A percentile compares a stretch with the other conserved stretches of the same genome.
Conservation (phyloP, 2,329 filamentous ascomycete genomes). For the Bipolaris cookei region DNA sequence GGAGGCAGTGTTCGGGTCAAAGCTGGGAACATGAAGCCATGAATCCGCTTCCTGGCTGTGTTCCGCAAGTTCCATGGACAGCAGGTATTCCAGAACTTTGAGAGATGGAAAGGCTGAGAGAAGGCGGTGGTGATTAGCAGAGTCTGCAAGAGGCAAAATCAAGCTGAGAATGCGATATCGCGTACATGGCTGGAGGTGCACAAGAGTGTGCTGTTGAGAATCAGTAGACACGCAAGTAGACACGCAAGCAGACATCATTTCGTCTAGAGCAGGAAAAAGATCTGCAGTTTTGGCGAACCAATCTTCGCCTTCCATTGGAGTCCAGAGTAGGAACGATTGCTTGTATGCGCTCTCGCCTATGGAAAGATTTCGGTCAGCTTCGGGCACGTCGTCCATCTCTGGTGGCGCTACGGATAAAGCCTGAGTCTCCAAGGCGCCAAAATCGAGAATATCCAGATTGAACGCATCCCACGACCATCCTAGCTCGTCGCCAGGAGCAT, state of each 20-base stretch:
- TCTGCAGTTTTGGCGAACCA: neutral
- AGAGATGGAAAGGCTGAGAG: neutral
- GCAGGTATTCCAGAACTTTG: neutral
- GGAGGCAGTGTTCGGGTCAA: neutral
- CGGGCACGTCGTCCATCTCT: neutral
- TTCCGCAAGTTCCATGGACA: neutral
- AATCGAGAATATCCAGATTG: neutral
- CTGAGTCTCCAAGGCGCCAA: neutral
- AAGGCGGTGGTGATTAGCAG: neutral
- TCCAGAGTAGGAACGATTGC: neutral
- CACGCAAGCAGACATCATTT: neutral
- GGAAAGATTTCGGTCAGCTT: neutral
- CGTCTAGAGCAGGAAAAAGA: neutral
- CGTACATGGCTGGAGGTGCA: neutral
- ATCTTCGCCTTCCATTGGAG: neutral
- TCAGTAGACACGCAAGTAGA: neutral
- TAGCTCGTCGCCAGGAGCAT: neutral
- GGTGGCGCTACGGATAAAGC: neutral
- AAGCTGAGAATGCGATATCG: neutral
- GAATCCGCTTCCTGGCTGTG: neutral
- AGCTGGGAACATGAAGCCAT: neutral
- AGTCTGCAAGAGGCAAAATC: neutral
- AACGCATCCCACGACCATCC: neutral
- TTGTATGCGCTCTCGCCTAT: neutral
- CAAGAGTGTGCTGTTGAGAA: neutral